phyloP scores from a whole-genome alignment of 176 grass and related monocot species.

The Eremochloa ophiuroides region DNA sequence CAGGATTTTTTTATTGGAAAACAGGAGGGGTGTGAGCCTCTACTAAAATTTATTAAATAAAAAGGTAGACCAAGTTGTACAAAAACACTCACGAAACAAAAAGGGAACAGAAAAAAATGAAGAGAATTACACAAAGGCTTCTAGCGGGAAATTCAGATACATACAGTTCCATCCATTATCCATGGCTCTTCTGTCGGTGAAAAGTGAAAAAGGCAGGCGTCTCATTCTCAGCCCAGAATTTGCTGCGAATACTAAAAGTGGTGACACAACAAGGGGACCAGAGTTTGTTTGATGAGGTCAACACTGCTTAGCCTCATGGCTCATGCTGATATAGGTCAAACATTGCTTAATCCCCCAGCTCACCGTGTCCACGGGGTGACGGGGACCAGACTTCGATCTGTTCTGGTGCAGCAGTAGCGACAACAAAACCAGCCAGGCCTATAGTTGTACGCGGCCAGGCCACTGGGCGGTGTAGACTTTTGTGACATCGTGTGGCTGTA shows the following conservation, averaged over 20 bases:
- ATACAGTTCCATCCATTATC: neutral
- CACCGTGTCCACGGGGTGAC: conserved; percentile 1
- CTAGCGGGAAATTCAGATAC: neutral
- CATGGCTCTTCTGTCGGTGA: conserved; percentile 4
- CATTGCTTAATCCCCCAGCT: conserved; percentile 20
- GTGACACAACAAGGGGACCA: conserved; percentile 16
- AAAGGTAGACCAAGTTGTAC: too few relatives aligned
- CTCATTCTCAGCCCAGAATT: neutral
- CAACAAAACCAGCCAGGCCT: conserved; percentile 17
- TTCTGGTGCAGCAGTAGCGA: neutral
- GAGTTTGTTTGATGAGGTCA: conserved; percentile 23
- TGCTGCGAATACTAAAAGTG: neutral
- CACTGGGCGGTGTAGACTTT: neutral
- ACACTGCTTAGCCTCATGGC: conserved; percentile 21
- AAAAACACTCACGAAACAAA: too few relatives aligned
- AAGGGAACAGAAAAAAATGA: too few relatives aligned
- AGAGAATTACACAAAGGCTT: too few relatives aligned
- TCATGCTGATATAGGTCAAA: conserved; percentile 18
- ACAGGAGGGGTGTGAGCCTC: too few relatives aligned
- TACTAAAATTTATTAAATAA: too few relatives aligned
- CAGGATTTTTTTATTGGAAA: too few relatives aligned
- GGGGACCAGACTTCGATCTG: conserved; percentile 24
- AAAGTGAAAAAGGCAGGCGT: neutral
- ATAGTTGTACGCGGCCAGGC: neutral
- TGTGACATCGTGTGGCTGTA: neutral